phyloP scores from a whole-genome alignment of 306 rosid species.

The Castanea mollissima region DNA sequence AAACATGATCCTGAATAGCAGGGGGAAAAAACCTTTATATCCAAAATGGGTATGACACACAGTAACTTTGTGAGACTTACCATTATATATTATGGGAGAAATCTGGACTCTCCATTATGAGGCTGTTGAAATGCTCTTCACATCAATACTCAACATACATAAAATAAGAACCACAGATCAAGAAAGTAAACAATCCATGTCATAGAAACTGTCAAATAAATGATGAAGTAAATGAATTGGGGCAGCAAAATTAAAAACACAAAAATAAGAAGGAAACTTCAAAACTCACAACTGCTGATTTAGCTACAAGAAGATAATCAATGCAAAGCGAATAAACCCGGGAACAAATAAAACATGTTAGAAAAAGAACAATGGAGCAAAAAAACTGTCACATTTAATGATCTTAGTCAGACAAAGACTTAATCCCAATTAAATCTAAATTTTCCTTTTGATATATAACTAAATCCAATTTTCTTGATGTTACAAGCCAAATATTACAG shows the following conservation, averaged over 20 bases:
- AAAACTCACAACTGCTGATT: constrained; percentile 77
- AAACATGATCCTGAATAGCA: no score
- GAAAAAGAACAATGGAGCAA: constrained; percentile 4
- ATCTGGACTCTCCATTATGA: constrained; percentile 75
- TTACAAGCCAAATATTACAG: background rate
- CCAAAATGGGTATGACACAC: background rate
- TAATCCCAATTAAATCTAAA: background rate
- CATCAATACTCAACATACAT: constrained; percentile 97
- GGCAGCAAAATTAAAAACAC: background rate
- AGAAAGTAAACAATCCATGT: constrained; percentile 11
- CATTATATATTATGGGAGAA: constrained; percentile 65
- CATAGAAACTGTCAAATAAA: constrained; percentile 22
- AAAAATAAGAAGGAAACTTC: constrained; percentile 11
- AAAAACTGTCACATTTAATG: background rate
- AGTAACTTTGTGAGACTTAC: constrained; percentile 32
- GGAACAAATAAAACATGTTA: constrained; percentile 28
- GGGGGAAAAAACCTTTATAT: background rate
- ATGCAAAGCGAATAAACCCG: constrained; percentile 87
- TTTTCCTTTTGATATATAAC: no score
- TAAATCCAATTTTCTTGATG: background rate
- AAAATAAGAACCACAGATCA: constrained; percentile 84
- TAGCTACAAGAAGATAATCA: constrained; percentile 82
- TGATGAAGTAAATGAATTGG: background rate
- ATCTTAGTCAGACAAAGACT: background rate
- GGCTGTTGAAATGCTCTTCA: constrained; percentile 66